Evolutionary conservation across 805 yeast species (phyloP).

Genomic region (Clavispora phyllophila): DNA sequence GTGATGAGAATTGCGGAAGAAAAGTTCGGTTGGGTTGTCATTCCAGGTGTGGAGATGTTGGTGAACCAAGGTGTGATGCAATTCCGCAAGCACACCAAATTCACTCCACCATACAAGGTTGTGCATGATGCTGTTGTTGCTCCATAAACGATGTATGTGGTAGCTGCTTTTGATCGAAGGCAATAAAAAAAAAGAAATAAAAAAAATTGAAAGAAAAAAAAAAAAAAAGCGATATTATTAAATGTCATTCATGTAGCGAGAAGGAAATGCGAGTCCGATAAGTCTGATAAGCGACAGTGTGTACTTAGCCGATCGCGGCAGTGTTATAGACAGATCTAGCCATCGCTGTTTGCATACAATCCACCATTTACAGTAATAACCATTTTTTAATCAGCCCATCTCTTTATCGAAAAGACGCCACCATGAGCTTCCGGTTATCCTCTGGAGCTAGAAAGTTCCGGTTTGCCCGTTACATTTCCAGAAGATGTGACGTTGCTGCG

Average conservation of each 20-base stretch:
- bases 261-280: too few relatives aligned
- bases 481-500: not conserved
- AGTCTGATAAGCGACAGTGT: not conserved
- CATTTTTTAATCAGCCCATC: not conserved
- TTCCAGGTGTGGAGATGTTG: slow-evolving; percentile 88
- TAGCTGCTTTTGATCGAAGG: too few relatives aligned
- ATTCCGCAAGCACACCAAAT: slow-evolving; percentile 71
- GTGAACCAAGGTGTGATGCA: slow-evolving; percentile 92
- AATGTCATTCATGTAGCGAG: too few relatives aligned
- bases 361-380: not conserved
- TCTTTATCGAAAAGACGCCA: not conserved
- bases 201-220: too few relatives aligned
- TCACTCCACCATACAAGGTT: slow-evolving; percentile 56
- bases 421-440: not conserved
- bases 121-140: slow-evolving; percentile 56
- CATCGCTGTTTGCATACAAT: not conserved
- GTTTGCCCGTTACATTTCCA: not conserved
- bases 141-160: too few relatives aligned
- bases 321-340: not conserved
- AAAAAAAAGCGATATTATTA: too few relatives aligned
- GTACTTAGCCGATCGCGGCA: not conserved
- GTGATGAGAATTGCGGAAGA: slow-evolving; percentile 72
- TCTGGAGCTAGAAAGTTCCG: not conserved
- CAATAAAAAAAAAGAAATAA: too few relatives aligned
- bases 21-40: slow-evolving; percentile 66